These are phyloP conservation scores for Pulveroboletus sp. DNA, from an alignment of 768 basidiomycete species.

Conservation along the genomic window DNA sequence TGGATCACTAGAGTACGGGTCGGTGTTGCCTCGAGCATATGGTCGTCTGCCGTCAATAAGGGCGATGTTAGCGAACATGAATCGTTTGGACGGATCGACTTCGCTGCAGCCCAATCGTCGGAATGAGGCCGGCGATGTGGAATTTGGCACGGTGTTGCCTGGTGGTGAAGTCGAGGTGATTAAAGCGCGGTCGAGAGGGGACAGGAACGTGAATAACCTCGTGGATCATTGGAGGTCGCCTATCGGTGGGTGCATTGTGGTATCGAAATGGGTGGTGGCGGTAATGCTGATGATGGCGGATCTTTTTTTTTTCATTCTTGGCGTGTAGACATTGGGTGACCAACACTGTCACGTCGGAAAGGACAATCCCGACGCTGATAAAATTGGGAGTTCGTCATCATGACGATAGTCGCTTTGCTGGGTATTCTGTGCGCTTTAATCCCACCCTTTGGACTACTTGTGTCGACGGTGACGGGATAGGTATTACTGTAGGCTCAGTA, in stretches of 20 bases:
- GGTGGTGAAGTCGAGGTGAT: constrained; percentile 43
- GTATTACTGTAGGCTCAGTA: no score
- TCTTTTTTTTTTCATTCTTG: neutral
- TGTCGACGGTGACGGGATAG: neutral
- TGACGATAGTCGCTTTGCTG: no score
- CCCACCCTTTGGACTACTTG: no score
- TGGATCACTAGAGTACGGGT: constrained; percentile 29
- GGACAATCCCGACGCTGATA: neutral
- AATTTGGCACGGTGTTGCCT: constrained; percentile 13
- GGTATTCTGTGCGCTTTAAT: neutral
- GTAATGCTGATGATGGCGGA: neutral
- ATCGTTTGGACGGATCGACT: neutral
- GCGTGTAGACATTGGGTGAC: constrained; percentile 11
- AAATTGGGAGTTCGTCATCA: no score
- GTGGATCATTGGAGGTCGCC: constrained; percentile 67
- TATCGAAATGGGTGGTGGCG: neutral
- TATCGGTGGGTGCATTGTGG: constrained; percentile 34
- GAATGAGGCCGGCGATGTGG: constrained; percentile 19
- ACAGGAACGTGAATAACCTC: constrained; percentile 42
- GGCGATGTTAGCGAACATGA: constrained; percentile 31
- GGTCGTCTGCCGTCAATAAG: constrained; percentile 8
- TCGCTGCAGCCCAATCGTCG: constrained; percentile 26
- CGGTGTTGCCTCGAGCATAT: constrained; percentile 15
- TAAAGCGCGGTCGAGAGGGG: constrained; percentile 34
- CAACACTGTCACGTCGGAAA: constrained; percentile 2